Conservation (phyloP, 495 filamentous ascomycete species). For the Penicillium atrosanguineum region DNA sequence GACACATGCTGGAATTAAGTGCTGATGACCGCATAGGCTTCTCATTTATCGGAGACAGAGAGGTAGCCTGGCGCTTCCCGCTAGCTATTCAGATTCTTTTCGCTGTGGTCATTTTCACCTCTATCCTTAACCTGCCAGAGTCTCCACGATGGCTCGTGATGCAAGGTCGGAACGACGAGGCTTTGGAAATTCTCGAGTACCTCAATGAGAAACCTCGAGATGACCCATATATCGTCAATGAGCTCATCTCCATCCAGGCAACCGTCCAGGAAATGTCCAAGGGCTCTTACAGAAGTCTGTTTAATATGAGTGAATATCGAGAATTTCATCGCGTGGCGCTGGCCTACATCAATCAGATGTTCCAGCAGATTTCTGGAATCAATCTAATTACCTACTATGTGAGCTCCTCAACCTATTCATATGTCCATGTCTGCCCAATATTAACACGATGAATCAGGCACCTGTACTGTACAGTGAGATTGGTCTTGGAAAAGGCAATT, state of each 20-base stretch:
- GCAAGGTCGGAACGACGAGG: constrained; percentile 60
- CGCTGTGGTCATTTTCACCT: constrained; percentile 54
- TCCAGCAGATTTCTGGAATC: constrained; percentile 63
- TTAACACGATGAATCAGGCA: constrained; percentile 32
- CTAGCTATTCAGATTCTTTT: constrained; percentile 71
- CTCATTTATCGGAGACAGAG: constrained; percentile 52
- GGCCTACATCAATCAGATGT: constrained; percentile 58
- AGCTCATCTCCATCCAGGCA: constrained; percentile 56
- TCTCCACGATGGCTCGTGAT: constrained; percentile 72
- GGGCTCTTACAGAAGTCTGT: constrained; percentile 57
- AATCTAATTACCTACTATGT: constrained; percentile 70
- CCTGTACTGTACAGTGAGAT: constrained; percentile 33
- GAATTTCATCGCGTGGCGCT: constrained; percentile 64
- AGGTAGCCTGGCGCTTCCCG: constrained; percentile 69
- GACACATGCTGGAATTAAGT: background rate
- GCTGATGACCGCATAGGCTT: constrained; percentile 32
- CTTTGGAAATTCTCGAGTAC: constrained; percentile 58
- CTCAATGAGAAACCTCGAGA: constrained; percentile 37
- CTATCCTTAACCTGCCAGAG: constrained; percentile 62
- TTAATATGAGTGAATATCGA: constrained; percentile 44
- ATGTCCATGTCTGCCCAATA: constrained; percentile 25
- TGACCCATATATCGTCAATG: constrained; percentile 54
- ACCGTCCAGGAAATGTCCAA: constrained; percentile 63
- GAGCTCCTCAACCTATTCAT: constrained; percentile 25
- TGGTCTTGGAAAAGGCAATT: constrained; percentile 42